Base-by-base conservation (phyloP, 495 filamentous ascomycete genomes). In the Talaromyces nanjingensis region DNA sequence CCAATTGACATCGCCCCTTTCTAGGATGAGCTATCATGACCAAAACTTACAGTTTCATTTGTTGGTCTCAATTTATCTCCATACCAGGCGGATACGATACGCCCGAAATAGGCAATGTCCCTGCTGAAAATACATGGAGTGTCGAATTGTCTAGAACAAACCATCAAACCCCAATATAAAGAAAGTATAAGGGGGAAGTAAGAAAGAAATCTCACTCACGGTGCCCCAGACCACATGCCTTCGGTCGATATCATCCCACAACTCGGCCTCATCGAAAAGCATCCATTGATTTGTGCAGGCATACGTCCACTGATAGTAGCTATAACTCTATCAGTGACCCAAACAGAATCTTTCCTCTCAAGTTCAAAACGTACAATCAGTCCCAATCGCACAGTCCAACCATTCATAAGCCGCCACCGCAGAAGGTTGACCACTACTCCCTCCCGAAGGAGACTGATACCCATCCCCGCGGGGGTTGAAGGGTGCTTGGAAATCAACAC, bases 381-480 rank as follows among this genome's bases (percentile, higher is more conserved):
- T 42, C 39, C 39, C 39, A 42, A 42, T 42, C 16, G 39, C 39
- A 42, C 39, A 70, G 64, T 86, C 83, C 14, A 85, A 67, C 81
- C 81, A 86, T 1, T 72, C 71, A 64, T 85, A 86, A 1, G 73
- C 62, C 0, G 74, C 77, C 49, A 81, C 65, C 2, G 77, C 76
- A 18, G 78, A 77, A 11, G 71, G 81, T 7, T 74, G 73, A 0
- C 81, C 83, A 1, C 73, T 72, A 2, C 74, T 79, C 25, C 74
- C 79, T 7, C 70, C 73, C 0, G 70, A 70, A 0, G 81, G 71
- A 18, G 74, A 68, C 60, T 82, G 76, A 62, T 82, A 85, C 14
- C 77, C 75, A 65, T 85, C 83, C 2, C 75, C 83, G 8, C 83
- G 73, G 6, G 80, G 77, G 69, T 84, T 86, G 31, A 42, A 42